Percentiles rank a stretch among this genome's conserved stretches.
phyloP scores from a whole-genome alignment of 345 rosid species.

The Gossypium stocksii region DNA sequence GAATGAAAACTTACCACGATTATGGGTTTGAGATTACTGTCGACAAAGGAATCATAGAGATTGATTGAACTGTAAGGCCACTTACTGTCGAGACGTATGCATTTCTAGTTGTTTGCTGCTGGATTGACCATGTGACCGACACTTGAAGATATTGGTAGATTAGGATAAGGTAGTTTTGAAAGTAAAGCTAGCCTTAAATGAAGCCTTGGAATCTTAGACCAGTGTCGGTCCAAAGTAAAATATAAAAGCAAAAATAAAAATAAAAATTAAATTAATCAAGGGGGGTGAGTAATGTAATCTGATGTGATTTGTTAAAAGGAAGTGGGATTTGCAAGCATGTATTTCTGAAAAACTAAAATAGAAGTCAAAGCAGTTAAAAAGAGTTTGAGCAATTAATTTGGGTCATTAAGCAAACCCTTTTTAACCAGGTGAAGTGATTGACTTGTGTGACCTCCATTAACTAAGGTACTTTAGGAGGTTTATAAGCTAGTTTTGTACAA shows the following conservation, averaged over 20 bases:
- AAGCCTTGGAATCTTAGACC: not conserved
- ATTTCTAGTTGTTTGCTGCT: too few relatives aligned
- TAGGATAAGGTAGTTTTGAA: too few relatives aligned
- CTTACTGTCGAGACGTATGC: too few relatives aligned
- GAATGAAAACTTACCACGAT: too few relatives aligned
- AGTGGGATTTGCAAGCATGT: not conserved
- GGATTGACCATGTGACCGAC: not conserved
- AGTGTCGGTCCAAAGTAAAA: not conserved
- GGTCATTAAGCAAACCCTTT: not conserved
- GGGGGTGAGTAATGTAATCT: not conserved
- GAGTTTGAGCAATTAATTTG: not conserved
- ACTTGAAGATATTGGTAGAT: not conserved
- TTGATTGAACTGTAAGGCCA: too few relatives aligned
- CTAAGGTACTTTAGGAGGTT: not conserved
- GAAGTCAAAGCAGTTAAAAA: not conserved
- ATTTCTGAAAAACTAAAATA: not conserved
- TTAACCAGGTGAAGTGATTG: not conserved
- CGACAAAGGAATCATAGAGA: too few relatives aligned
- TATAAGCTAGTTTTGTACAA: not conserved
- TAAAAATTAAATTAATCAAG: not conserved
- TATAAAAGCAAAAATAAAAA: not conserved
- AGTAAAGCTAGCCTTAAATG: not conserved
- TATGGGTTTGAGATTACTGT: too few relatives aligned
- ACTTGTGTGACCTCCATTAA: not conserved
- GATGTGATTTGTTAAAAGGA: not conserved